phyloP scores from a whole-genome alignment of 805 yeast genomes.

The Schwanniomyces pseudopolymorphus region DNA sequence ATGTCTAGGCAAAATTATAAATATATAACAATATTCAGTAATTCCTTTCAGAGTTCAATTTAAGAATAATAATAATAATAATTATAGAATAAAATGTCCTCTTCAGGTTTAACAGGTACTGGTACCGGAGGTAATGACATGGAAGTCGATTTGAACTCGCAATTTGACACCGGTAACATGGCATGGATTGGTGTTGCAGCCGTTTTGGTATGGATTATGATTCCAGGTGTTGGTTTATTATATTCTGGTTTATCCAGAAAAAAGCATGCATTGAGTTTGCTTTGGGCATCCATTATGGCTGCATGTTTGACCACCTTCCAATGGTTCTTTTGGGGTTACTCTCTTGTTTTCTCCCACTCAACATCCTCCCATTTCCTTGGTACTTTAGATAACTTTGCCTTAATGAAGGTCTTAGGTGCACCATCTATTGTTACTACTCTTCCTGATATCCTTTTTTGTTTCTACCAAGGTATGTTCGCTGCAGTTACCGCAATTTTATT shows the following conservation, averaged over 20 bases:
- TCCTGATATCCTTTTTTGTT: slow-evolving; percentile 90
- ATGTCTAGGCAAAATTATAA: background rate
- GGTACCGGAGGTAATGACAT: slow-evolving; percentile 84
- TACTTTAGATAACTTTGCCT: slow-evolving; percentile 73
- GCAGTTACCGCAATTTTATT: slow-evolving; percentile 87
- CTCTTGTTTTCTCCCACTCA: slow-evolving; percentile 76
- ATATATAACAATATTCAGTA: background rate
- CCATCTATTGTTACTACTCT: slow-evolving; percentile 64
- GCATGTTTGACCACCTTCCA: slow-evolving; percentile 82
- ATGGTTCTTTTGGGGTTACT: slow-evolving; percentile 99
- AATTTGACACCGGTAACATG: slow-evolving; percentile 74
- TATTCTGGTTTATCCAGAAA: slow-evolving; percentile 94
- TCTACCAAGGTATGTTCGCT: slow-evolving; percentile 97
- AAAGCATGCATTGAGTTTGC: slow-evolving; percentile 88
- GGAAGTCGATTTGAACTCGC: slow-evolving; percentile 66
- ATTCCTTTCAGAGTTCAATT: background rate
- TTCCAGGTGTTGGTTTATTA: slow-evolving; percentile 92
- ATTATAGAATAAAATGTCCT: slow-evolving; percentile 5
- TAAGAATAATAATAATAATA: background rate
- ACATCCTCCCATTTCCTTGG: slow-evolving; percentile 72
- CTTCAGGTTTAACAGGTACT: slow-evolving; percentile 49
- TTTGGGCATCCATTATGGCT: slow-evolving; percentile 94
- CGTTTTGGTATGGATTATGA: slow-evolving; percentile 89
- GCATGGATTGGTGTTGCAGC: slow-evolving; percentile 81
- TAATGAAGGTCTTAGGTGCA: slow-evolving; percentile 79